Evolutionary conservation across 768 basidiomycete species (phyloP), one percentile per base, ranked within the genome.

Genomic region (Macrolepiota dolichaula): DNA sequence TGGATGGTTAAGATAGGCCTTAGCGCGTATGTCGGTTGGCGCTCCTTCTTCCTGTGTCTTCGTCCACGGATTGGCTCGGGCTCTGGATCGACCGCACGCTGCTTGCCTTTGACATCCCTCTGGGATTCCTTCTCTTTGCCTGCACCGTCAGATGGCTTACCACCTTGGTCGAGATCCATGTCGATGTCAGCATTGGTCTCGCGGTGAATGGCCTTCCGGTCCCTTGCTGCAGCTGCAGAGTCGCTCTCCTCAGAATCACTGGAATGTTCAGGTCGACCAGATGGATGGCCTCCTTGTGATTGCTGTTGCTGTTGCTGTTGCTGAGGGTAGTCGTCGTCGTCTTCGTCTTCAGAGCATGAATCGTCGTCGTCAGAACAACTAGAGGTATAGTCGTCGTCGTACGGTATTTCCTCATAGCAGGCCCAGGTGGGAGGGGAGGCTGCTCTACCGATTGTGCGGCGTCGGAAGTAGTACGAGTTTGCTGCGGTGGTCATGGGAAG

Each of bases 401-500:
- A 85, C 63, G 86, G 87, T 72, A 92, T 92, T 82, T 92, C 90
- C 81, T 93, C 91, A 73, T 92, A 93, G 80, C 90, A 93, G 11
- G 90, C 90, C 91, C 91, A 92, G 0, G 89, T 92, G 25, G 91
- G 90, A 1, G 91, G 91, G 2, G 89, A 91, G 17, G 91, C 85
- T 40, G 91, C 91, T 55, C 91, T 83, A 24, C 91, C 91, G 65
- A 92, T 85, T 44, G 84, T 82, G 65, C 90, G 88, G 55, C 87
- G 85, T 57, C 88, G 88, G 75, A 83, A 86, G 70, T 81, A 79
- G 67, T 74, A 79, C 0, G 79, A 72, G 63, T 75, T 76, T 24
- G 73, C 67, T 62, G 77, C 65, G 47, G 74, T 73, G 69, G 69
- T 77, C 78, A 81, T 81, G 50, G 32, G 50, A 59, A 52, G 40